phyloP scores from a whole-genome alignment of 768 basidiomycete genomes.

The Ephemerocybe angulata region DNA sequence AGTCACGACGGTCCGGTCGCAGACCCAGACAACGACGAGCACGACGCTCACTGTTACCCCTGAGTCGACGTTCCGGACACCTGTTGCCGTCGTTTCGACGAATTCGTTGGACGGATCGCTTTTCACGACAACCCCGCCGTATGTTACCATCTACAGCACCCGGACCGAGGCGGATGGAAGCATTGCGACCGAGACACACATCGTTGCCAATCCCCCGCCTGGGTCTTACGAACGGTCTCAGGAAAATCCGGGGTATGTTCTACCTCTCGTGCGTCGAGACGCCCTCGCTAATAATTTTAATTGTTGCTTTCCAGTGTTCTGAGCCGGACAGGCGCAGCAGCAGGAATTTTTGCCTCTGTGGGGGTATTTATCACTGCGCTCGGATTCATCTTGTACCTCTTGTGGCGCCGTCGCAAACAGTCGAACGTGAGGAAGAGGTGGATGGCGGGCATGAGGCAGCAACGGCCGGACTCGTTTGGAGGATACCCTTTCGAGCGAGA shows the following conservation, averaged over 20 bases:
- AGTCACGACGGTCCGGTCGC: slow-evolving; percentile 8
- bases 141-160: slow-evolving; percentile 44
- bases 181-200: slow-evolving; percentile 46
- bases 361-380: not conserved
- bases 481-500: not conserved
- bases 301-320: not conserved
- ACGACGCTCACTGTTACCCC: slow-evolving; percentile 37
- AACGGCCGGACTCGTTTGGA: not conserved
- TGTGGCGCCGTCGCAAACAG: not conserved
- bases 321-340: not conserved
- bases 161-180: slow-evolving; percentile 44
- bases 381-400: not conserved
- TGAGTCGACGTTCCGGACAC: slow-evolving; percentile 42
- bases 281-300: not conserved
- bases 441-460: not conserved
- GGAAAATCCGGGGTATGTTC: slow-evolving; percentile 22
- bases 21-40: not conserved
- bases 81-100: slow-evolving; percentile 39
- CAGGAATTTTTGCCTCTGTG: not conserved
- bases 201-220: slow-evolving; percentile 47
- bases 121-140: slow-evolving; percentile 39
- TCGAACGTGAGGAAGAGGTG: not conserved
- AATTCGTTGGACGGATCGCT: slow-evolving; percentile 33
- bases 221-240: not conserved
- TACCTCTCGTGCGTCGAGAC: not conserved